A percentile compares a stretch with the other conserved stretches of the same genome.
phyloP scores from a whole-genome alignment of 805 yeast genomes.

The Kodamaea lidongshanica region DNA sequence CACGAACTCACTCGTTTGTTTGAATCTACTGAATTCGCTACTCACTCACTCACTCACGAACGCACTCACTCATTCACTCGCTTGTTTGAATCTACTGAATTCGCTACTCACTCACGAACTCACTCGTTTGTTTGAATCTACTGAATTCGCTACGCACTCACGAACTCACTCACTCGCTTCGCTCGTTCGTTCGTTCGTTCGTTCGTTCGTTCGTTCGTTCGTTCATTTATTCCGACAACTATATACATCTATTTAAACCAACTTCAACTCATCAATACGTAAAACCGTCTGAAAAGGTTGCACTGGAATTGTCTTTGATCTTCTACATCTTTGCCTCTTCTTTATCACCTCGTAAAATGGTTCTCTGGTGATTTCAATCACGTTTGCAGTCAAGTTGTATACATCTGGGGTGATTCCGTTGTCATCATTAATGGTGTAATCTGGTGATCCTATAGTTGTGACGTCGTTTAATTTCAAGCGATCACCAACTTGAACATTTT shows the following conservation, averaged over 20 bases:
- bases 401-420: constrained; percentile 41
- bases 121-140: too few species aligned
- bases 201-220: too few species aligned
- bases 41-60: too few species aligned
- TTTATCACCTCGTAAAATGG: constrained; percentile 54
- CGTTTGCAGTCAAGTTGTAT: constrained; percentile 65
- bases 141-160: too few species aligned
- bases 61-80: too few species aligned
- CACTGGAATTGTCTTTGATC: constrained; percentile 67
- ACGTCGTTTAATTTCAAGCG: constrained; percentile 67
- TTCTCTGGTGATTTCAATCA: constrained; percentile 78
- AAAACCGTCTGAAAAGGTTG: constrained; percentile 74
- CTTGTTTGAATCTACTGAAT: too few species aligned
- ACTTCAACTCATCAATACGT: constrained; percentile 64
- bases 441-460: constrained; percentile 77
- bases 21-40: too few species aligned
- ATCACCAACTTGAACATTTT: constrained; percentile 79
- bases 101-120: too few species aligned
- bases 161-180: too few species aligned
- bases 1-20: too few species aligned
- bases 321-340: constrained; percentile 70
- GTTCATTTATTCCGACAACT: neutral
- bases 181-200: too few species aligned
- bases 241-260: constrained; percentile 23
- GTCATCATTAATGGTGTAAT: constrained; percentile 55